Percentiles rank a stretch among this genome's conserved stretches.
phyloP scores from a whole-genome alignment of 2,329 filamentous ascomycete genomes.

The Volutella citrinella region DNA sequence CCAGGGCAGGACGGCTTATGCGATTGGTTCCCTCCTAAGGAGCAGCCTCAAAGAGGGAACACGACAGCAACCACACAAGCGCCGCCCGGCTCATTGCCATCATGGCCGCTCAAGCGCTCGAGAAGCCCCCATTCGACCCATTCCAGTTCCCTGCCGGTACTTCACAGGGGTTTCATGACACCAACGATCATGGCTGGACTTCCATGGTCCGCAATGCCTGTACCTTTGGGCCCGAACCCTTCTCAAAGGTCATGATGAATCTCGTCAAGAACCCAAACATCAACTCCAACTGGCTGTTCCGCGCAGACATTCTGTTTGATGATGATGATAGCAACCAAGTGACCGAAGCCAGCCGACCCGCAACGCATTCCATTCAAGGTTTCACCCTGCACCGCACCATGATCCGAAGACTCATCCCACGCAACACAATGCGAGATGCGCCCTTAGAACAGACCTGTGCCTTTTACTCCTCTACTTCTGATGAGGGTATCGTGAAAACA shows the following conservation, averaged over 20 bases:
- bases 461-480: slow-evolving; percentile 48
- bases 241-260: slow-evolving; percentile 68
- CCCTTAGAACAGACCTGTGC: slow-evolving; percentile 81
- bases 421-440: slow-evolving; percentile 74
- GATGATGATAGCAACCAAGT: slow-evolving; percentile 19
- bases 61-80: no score
- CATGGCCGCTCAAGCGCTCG: no score
- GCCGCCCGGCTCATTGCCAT: no score
- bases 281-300: slow-evolving; percentile 73
- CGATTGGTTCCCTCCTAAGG: no score
- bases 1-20: no score
- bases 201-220: slow-evolving; percentile 56
- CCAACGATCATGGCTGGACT: slow-evolving; percentile 40
- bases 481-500: slow-evolving; percentile 26
- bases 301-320: slow-evolving; percentile 66
- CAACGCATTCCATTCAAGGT: slow-evolving; percentile 17
- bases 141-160: slow-evolving; percentile 25
- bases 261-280: slow-evolving; percentile 76
- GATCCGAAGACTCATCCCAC: slow-evolving; percentile 74
- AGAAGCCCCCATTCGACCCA: slow-evolving; percentile 29
- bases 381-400: slow-evolving; percentile 57
- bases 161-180: slow-evolving; percentile 26
- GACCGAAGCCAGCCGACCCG: slow-evolving; percentile 3
- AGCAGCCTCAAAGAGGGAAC: no score
- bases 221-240: slow-evolving; percentile 61